These are phyloP conservation scores for Leptodermis oblonga DNA, from an alignment of 257 asterid species.

Conservation along the genomic window DNA sequence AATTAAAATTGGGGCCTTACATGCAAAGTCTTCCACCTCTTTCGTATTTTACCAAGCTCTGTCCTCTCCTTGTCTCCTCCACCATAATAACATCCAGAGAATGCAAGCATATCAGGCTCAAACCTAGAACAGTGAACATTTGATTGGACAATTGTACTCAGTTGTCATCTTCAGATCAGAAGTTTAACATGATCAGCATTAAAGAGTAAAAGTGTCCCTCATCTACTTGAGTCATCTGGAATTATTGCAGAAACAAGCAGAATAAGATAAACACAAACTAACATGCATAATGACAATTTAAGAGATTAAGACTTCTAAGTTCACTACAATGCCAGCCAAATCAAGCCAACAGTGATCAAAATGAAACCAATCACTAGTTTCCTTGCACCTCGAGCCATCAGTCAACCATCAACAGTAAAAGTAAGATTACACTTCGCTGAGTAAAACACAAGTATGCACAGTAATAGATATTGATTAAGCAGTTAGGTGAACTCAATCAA, in stretches of 20 bases:
- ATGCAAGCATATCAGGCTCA: conserved; percentile 99
- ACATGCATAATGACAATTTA: not conserved
- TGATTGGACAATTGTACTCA: not conserved
- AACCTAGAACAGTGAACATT: conserved; percentile 55
- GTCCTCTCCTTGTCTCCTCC: conserved; percentile 94
- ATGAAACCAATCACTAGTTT: not conserved
- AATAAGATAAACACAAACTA: too few relatives aligned
- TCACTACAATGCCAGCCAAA: too few relatives aligned
- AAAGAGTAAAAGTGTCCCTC: not conserved
- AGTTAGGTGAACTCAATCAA: not conserved
- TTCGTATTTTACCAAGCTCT: conserved; percentile 81
- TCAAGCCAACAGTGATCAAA: conserved; percentile 4
- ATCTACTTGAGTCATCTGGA: conserved; percentile 5
- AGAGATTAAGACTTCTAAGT: not conserved
- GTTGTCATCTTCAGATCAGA: conserved; percentile 26
- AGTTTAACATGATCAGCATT: not conserved
- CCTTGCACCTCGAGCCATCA: not conserved
- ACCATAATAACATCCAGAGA: conserved; percentile 98
- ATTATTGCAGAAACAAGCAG: not conserved
- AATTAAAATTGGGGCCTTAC: conserved; percentile 43
- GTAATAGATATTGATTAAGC: not conserved
- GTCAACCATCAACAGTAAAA: not conserved
- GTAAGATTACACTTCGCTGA: too few relatives aligned
- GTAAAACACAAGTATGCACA: not conserved
- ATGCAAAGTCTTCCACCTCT: conserved; percentile 94